phyloP scores from a whole-genome alignment of 2,329 filamentous ascomycete species.

The Fusarium devonianum region DNA sequence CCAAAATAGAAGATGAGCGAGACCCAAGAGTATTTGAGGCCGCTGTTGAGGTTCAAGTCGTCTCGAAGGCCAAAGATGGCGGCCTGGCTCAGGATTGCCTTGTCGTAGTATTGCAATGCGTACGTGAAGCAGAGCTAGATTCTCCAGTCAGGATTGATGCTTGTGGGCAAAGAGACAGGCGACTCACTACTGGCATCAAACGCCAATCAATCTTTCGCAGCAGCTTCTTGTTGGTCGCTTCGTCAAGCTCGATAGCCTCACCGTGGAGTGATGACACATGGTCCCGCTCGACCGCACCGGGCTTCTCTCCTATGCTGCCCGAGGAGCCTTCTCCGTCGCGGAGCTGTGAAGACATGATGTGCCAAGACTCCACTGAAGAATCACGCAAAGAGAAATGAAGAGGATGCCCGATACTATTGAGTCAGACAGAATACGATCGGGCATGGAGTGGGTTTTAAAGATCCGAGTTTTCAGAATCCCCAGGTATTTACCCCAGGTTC shows the following conservation, averaged over 20 bases:
- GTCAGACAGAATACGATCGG: background rate
- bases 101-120: slow-evolving; percentile 45
- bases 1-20: slow-evolving; percentile 48
- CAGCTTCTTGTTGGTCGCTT: slow-evolving; percentile 20
- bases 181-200: slow-evolving; percentile 38
- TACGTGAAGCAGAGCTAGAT: slow-evolving; percentile 42
- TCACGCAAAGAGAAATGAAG: background rate
- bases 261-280: background rate
- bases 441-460: background rate
- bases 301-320: background rate
- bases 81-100: slow-evolving; percentile 39
- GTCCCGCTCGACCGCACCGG: background rate
- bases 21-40: slow-evolving; percentile 43
- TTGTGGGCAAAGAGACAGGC: no score
- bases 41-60: slow-evolving; percentile 40
- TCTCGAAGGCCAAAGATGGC: slow-evolving; percentile 43
- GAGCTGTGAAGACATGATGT: background rate
- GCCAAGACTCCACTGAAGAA: background rate
- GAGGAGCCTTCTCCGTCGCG: background rate
- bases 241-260: slow-evolving; percentile 14
- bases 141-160: background rate
- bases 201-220: slow-evolving; percentile 35
- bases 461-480: background rate
- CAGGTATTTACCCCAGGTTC: slow-evolving; percentile 7
- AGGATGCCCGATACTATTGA: background rate